Evolutionary conservation across 192 early-diverging fungal genomes (phyloP).

Genomic region (Coemansia sp.): DNA sequence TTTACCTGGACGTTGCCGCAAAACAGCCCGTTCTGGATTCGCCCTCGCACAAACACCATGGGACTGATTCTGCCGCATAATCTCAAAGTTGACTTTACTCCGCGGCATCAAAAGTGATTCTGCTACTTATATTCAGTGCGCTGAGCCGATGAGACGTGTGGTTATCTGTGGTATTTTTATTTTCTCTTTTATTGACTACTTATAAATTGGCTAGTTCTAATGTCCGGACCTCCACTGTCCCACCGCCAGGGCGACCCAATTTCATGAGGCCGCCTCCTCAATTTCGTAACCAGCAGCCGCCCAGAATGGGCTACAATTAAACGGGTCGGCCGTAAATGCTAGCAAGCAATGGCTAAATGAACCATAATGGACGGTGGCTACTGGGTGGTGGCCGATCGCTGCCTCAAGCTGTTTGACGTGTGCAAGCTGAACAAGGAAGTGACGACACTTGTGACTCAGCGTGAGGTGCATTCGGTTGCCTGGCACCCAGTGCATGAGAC

Average conservation of each 20-base stretch:
- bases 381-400: slow-evolving; percentile 85
- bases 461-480: slow-evolving; percentile 83
- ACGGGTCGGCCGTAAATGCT: slow-evolving; percentile 20
- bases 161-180: no score
- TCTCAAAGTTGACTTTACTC: slow-evolving; percentile 33
- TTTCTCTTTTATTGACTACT: no score
- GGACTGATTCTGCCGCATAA: slow-evolving; percentile 36
- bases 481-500: slow-evolving; percentile 97
- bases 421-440: slow-evolving; percentile 85
- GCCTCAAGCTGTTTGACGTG: slow-evolving; percentile 93
- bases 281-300: slow-evolving; percentile 13
- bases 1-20: slow-evolving; percentile 55
- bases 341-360: slow-evolving; percentile 65
- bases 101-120: slow-evolving; percentile 3
- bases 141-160: no score
- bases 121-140: no score
- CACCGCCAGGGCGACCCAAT: slow-evolving; percentile 82
- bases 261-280: slow-evolving; percentile 38
- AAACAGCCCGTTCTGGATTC: slow-evolving; percentile 44
- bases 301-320: slow-evolving; percentile 19
- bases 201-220: neutral
- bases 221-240: slow-evolving; percentile 51
- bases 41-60: slow-evolving; percentile 30
- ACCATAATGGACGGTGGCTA: slow-evolving; percentile 96
- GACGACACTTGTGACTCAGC: slow-evolving; percentile 82